A percentile compares a stretch with the other conserved stretches of the same genome.
Evolutionary conservation across 331 rosid genomes (phyloP).

Genomic region (Quercus phellos): DNA sequence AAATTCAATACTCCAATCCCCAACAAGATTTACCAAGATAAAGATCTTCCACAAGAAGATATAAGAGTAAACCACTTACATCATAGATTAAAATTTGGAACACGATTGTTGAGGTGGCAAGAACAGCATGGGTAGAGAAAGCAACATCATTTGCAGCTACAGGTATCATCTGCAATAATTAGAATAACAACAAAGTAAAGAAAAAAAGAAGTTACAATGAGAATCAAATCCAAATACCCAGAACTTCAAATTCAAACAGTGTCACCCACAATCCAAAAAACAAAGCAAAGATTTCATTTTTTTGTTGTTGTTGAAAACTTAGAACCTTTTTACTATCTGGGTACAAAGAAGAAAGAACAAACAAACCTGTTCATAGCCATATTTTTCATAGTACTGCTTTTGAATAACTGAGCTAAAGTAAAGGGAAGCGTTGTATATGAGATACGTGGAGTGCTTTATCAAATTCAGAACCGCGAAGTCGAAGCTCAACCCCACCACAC

Average conservation of each 20-base stretch:
- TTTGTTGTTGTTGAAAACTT: background rate
- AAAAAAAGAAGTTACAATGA: background rate
- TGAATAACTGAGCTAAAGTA: conserved; percentile 54
- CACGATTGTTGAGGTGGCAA: conserved; percentile 39
- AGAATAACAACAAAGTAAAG: background rate
- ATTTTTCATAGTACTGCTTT: conserved; percentile 40
- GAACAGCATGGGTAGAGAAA: conserved; percentile 60
- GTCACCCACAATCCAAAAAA: background rate
- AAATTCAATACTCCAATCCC: background rate
- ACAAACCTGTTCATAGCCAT: conserved; percentile 37
- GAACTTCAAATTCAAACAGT: background rate
- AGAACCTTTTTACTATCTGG: background rate
- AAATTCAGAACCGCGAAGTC: conserved; percentile 49
- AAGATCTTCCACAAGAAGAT: background rate
- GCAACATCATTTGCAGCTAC: conserved; percentile 80
- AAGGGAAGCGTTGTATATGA: conserved; percentile 44
- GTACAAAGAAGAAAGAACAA: background rate
- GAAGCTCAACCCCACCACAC: conserved; percentile 55
- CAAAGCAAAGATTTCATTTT: background rate
- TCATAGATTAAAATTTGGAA: conserved; percentile 57
- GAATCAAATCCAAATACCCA: background rate
- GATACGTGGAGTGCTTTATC: conserved; percentile 52
- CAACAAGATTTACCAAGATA: background rate
- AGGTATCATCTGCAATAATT: conserved; percentile 62
- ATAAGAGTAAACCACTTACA: conserved; percentile 20